Base-by-base conservation (phyloP, 202 grass and related monocot species). In the Cymbopogon flexuosus region DNA sequence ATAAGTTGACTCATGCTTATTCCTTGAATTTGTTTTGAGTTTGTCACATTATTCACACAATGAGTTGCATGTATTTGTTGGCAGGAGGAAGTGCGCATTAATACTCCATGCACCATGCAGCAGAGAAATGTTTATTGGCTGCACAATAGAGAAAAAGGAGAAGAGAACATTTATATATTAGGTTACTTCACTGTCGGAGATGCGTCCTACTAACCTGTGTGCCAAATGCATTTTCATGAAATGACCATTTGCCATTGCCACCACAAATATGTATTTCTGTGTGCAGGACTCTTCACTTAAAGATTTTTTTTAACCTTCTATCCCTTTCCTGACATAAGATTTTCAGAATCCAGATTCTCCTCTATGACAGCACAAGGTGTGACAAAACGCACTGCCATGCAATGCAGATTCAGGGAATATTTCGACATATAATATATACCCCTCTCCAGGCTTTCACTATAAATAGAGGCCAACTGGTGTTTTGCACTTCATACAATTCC, bases 381-480 rank as follows among this genome's bases (percentile, higher is more conserved):
- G 14, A 63, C 70, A 84, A 82, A 68, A 27, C 79, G 35, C 84
- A 89, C 90, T 84, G 72, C 83, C 66, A 57, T 76, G 70, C 49
- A 82, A 81, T 86, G 69, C 81, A 84, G 82, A 88, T 91, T 89
- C 84, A 90, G 68, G 31, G 78, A 76, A 79, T 85, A 68, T 57
- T 89, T 72, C 14, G 13, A 80, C 63, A 73, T 78, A 60, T 82
- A 85, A 87, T 86, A 27, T 27, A 27, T 27, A 27, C 61, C 65
- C 31, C 31, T 33, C 83, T 84, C 51, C 59, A 65, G 72, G 45
- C 59, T 79, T 80, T 78, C 75, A 82, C 64, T 94, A 97, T 94
- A 97, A 90, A 94, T 97, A 94, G 66, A 83, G 61, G 63, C 78
- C 83, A 89, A 76, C 76, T 72, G 77, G 71, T 71, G 59, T 18